phyloP scores from a whole-genome alignment of 2,329 filamentous ascomycete genomes.

The Paecilomyces formosus region DNA sequence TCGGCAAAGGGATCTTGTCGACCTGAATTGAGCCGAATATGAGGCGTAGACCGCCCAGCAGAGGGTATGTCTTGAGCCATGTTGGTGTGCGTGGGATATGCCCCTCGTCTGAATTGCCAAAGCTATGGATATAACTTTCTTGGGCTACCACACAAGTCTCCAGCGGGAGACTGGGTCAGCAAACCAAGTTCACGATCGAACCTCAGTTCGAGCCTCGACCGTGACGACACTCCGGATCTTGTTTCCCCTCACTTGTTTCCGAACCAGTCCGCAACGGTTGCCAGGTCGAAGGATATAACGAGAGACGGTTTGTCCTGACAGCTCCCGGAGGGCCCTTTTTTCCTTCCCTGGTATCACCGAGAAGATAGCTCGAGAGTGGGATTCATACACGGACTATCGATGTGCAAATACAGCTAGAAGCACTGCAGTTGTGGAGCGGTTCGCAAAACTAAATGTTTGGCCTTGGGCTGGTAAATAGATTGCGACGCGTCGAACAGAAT shows the following conservation, averaged over 20 bases:
- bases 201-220: conserved; percentile 4
- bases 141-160: background rate
- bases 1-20: conserved; percentile 45
- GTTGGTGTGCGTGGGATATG: background rate
- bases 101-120: background rate
- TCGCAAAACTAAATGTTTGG: background rate
- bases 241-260: background rate
- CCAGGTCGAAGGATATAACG: background rate
- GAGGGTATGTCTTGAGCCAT: conserved; percentile 1
- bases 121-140: background rate
- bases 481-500: background rate
- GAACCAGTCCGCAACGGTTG: background rate
- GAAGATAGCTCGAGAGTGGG: background rate
- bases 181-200: conserved; percentile 10
- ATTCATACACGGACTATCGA: background rate
- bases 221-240: background rate
- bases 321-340: background rate
- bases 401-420: background rate
- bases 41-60: conserved; percentile 36
- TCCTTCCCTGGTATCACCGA: background rate
- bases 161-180: conserved; percentile 7
- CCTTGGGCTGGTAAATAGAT: background rate
- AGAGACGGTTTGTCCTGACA: background rate
- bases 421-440: background rate
- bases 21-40: conserved; percentile 59